phyloP scores from a whole-genome alignment of 2,329 filamentous ascomycete genomes.

The Colletotrichum falcatum region DNA sequence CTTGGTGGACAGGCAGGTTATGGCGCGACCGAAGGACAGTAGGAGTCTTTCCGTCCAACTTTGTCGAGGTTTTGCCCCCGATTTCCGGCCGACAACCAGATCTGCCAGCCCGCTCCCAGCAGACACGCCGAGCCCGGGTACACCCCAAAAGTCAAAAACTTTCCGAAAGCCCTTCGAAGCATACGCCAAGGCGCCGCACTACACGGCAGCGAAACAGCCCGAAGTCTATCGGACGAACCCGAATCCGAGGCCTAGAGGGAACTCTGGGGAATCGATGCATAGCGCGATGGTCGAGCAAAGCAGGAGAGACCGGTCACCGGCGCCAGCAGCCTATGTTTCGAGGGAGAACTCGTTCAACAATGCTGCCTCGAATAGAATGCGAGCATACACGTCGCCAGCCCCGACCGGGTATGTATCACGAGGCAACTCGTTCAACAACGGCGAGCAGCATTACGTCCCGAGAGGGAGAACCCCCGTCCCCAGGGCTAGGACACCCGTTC shows the following conservation, averaged over 20 bases:
- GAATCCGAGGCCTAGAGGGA: conserved; percentile 52
- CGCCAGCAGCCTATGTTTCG: conserved; percentile 40
- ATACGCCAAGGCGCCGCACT: conserved; percentile 74
- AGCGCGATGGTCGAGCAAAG: conserved; percentile 24
- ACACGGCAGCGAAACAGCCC: conserved; percentile 72
- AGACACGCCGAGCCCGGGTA: conserved; percentile 66
- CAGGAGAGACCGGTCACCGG: conserved; percentile 38
- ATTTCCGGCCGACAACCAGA: conserved; percentile 81
- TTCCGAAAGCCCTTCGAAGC: conserved; percentile 77
- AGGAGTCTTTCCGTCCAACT: conserved; percentile 96
- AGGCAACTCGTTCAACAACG: conserved; percentile 40
- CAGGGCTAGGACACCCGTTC: conserved; percentile 31
- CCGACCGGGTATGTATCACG: conserved; percentile 37
- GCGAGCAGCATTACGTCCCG: conserved; percentile 36
- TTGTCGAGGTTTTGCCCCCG: conserved; percentile 89
- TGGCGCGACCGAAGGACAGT: conserved; percentile 91
- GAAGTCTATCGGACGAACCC: conserved; percentile 65
- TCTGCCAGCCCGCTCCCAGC: conserved; percentile 70
- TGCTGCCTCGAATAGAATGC: conserved; percentile 40
- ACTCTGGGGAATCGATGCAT: conserved; percentile 55
- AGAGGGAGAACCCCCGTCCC: conserved; percentile 36
- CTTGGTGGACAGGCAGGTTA: conserved; percentile 97
- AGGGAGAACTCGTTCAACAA: conserved; percentile 41
- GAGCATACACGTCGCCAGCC: conserved; percentile 38
- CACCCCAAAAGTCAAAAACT: conserved; percentile 70